Base-by-base conservation (phyloP, 805 yeast genomes). In the Wickerhamomyces chambardii region DNA sequence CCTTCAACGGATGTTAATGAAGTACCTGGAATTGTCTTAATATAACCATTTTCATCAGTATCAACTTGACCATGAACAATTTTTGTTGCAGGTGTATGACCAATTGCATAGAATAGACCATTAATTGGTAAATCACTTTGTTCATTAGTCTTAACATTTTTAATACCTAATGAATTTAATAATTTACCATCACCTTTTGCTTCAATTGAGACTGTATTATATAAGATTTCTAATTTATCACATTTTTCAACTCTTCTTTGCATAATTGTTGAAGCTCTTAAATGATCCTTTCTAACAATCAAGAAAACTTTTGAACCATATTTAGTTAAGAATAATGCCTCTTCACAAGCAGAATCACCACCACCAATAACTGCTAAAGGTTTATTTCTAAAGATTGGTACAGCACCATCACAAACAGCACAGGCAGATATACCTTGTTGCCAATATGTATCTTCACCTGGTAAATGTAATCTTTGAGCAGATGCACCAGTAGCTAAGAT, bases 341-440 rank as follows among this genome's bases (percentile, higher is more conserved):
- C 99, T 68, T 92, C 99, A 63, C 97, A 95, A 15, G 99, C 99
- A 47, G 97, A 87, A 64, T 92, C 99, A 61, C 99, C 99, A 48
- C 99, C 99, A 41, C 99, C 99, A 48, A 92, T 70, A 38, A 92
- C 99, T 18, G 96, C 97, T 58, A 92, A 75, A 28, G 98, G 97
- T 65, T 87, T 84, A 72, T 92, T 84, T 73, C 97, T 84, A 71
- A 92, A 92, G 51, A 92, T 89, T 50, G 99, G 99, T 33, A 92
- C 95, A 25, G 99, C 99, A 64, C 99, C 99, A 59, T 92, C 99
- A 68, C 99, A 92, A 43, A 92, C 98, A 29, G 99, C 99, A 71
- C 99, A 92, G 15, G 99, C 99, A 48, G 95, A 84, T 48, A 92
- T 92, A 62, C 99, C 99, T 60, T 82, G 83, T 70, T 92, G 99